Evolutionary conservation across 306 rosid species (phyloP).

Genomic region (barrel medic (Medicago truncatula)): DNA sequence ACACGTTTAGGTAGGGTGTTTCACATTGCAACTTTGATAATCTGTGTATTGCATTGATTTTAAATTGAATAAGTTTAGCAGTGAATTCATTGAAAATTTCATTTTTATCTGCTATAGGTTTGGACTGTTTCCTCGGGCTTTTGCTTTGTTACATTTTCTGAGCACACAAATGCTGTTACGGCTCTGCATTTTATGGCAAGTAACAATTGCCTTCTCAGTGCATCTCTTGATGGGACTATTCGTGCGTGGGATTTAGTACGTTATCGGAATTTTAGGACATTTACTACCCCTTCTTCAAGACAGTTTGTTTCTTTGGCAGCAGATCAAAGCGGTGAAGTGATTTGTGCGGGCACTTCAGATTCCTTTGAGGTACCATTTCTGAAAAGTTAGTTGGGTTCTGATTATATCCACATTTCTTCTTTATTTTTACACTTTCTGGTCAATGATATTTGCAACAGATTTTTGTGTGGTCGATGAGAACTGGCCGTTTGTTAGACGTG

Average conservation of each 20-base stretch:
- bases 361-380: slow-evolving; percentile 77
- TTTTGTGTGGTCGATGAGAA: slow-evolving; percentile 95
- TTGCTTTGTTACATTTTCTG: slow-evolving; percentile 88
- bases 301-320: slow-evolving; percentile 92
- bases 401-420: not conserved
- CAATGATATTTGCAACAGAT: slow-evolving; percentile 55
- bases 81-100: slow-evolving; percentile 20
- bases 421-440: slow-evolving; percentile 28
- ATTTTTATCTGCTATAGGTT: slow-evolving; percentile 64
- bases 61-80: slow-evolving; percentile 3
- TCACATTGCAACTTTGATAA: slow-evolving; percentile 20
- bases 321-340: slow-evolving; percentile 95
- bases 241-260: slow-evolving; percentile 96
- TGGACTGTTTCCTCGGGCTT: slow-evolving; percentile 91
- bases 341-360: slow-evolving; percentile 95
- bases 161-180: slow-evolving; percentile 86
- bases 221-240: slow-evolving; percentile 95
- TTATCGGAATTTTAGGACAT: slow-evolving; percentile 82
- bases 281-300: slow-evolving; percentile 75
- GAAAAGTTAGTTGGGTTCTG: slow-evolving; percentile 29
- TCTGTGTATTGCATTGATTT: not conserved
- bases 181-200: slow-evolving; percentile 90
- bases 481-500: slow-evolving; percentile 78
- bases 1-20: not conserved
- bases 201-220: slow-evolving; percentile 81